Evolutionary conservation across 1,139 yeast genomes (phyloP).

Genomic region (Pichia kudriavzevii): DNA sequence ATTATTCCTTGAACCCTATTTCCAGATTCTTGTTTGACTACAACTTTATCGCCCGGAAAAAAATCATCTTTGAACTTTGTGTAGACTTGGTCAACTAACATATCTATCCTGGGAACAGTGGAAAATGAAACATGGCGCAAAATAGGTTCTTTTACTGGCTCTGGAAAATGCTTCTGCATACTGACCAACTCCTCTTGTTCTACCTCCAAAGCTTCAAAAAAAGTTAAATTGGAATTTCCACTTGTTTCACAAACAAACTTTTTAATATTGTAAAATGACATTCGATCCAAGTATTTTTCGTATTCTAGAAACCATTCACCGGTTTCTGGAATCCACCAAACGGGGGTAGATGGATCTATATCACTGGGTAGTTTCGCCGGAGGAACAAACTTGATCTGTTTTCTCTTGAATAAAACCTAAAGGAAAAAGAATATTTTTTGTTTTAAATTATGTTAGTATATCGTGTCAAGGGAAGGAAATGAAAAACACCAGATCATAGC

Average conservation of each 20-base stretch:
- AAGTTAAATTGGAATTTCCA: constrained; percentile 86
- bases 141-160: constrained; percentile 85
- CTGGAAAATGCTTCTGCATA: constrained; percentile 81
- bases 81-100: constrained; percentile 78
- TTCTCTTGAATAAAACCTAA: constrained; percentile 65
- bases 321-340: constrained; percentile 77
- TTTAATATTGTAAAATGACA: constrained; percentile 64
- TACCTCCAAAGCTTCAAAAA: constrained; percentile 77
- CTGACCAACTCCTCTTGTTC: constrained; percentile 63
- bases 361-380: constrained; percentile 53
- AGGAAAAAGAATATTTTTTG: too few relatives aligned
- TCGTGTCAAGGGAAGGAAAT: too few relatives aligned
- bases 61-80: constrained; percentile 70
- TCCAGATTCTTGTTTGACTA: constrained; percentile 37
- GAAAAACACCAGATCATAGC: too few relatives aligned
- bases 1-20: constrained; percentile 39
- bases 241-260: constrained; percentile 94
- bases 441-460: too few relatives aligned
- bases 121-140: constrained; percentile 78
- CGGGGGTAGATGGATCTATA: constrained; percentile 40
- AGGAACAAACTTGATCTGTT: constrained; percentile 52
- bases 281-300: constrained; percentile 60
- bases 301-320: constrained; percentile 80
- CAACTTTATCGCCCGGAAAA: constrained; percentile 85
- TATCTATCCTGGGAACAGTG: constrained; percentile 75